Percentiles rank a stretch among this genome's conserved stretches.
These are phyloP conservation scores for Corynascus novoguineensis DNA, from an alignment of 495 filamentous ascomycete genomes.

Conservation along the genomic window DNA sequence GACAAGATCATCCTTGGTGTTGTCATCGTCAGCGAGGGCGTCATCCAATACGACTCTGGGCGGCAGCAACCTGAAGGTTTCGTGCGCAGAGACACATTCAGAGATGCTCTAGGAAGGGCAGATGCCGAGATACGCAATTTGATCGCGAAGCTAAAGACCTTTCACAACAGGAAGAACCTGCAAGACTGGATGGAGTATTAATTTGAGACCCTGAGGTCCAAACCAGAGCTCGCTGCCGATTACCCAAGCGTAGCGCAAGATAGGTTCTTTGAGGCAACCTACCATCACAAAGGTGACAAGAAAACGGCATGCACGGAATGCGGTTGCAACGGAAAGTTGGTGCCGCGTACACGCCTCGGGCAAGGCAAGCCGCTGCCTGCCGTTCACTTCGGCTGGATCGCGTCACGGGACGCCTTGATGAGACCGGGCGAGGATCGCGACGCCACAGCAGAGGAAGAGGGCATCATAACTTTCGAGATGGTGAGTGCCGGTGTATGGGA, in stretches of 20 bases:
- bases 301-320: background rate
- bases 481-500: constrained; percentile 41
- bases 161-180: background rate
- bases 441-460: background rate
- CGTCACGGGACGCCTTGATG: constrained; percentile 28
- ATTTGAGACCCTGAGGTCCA: constrained; percentile 14
- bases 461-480: constrained; percentile 40
- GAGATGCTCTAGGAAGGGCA: constrained; percentile 28
- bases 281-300: constrained; percentile 10
- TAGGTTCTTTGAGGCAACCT: constrained; percentile 25
- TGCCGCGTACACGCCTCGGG: background rate
- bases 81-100: constrained; percentile 26
- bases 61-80: constrained; percentile 22
- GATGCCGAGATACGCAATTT: constrained; percentile 26
- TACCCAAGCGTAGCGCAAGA: constrained; percentile 30
- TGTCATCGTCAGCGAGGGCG: constrained; percentile 42
- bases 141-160: constrained; percentile 9
- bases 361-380: background rate
- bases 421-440: constrained; percentile 28
- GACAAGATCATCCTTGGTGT: constrained; percentile 35
- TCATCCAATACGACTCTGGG: no score
- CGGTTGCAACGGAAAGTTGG: background rate
- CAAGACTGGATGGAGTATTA: constrained; percentile 11
- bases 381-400: constrained; percentile 19
- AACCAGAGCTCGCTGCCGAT: background rate